A percentile compares a stretch with the other conserved stretches of the same genome.
phyloP scores from a whole-genome alignment of 1,284 basidiomycete species.

The Limonomyces culmigenus region DNA sequence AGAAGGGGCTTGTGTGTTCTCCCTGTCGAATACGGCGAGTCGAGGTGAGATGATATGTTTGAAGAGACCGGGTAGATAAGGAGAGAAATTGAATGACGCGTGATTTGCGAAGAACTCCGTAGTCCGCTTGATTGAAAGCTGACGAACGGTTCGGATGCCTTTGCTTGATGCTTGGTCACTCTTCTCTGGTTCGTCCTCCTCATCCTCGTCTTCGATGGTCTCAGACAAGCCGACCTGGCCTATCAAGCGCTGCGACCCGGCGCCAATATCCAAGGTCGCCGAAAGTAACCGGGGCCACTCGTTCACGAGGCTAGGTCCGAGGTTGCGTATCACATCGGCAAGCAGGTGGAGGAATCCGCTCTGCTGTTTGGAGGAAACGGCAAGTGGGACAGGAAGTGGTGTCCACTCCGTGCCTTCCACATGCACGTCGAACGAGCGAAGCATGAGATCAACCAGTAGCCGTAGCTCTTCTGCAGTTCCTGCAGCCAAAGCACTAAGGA shows the following conservation, averaged over 20 bases:
- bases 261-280: conserved; percentile 46
- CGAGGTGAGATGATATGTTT: conserved; percentile 69
- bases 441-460: conserved; percentile 79
- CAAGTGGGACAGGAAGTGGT: conserved; percentile 12
- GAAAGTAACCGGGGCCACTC: conserved; percentile 67
- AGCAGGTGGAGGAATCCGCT: conserved; percentile 73
- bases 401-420: conserved; percentile 16
- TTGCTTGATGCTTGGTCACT: conserved; percentile 16
- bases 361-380: conserved; percentile 51
- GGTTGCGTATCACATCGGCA: conserved; percentile 67
- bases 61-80: conserved; percentile 60
- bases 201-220: conserved; percentile 13
- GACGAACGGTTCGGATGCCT: conserved; percentile 42
- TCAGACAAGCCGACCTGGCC: conserved; percentile 7
- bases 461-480: conserved; percentile 63
- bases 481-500: conserved; percentile 57
- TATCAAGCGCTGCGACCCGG: conserved; percentile 45
- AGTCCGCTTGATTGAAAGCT: conserved; percentile 74
- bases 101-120: conserved; percentile 76
- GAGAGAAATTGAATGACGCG: conserved; percentile 56
- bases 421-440: conserved; percentile 74
- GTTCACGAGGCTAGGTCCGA: conserved; percentile 52
- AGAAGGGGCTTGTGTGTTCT: conserved; percentile 89
- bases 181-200: conserved; percentile 14
- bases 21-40: conserved; percentile 54